Base-by-base conservation (phyloP, 148 eudicot genomes). In the Rhododendron kiyosumense region DNA sequence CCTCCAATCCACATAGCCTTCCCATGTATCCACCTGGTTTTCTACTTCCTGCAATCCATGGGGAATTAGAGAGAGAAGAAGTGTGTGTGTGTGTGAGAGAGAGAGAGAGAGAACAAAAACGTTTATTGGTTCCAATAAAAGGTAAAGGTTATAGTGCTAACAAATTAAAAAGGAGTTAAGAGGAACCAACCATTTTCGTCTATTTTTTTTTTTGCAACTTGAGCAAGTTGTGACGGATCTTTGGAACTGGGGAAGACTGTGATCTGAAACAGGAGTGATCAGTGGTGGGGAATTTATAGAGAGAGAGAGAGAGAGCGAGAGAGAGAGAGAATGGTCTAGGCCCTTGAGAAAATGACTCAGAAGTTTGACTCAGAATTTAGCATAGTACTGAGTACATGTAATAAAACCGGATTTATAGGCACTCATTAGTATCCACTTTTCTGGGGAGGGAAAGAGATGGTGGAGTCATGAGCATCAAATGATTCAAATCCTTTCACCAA, bases 1-100 rank as follows among this genome's bases (percentile, higher is more conserved):
- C 67, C 83, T 88, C 90, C 92, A 91, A 83, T 92, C 90, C 12
- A 87, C 92, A 87, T 91, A 92, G 24, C 91, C 92, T 61, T 92
- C 86, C 92, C 92, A 92, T 51, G 81, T 87, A 76, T 76, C 80
- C 28, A 79, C 84, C 26, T 82, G 74, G 3, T 86, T 75, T 77
- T 89, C 89, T 32, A 84, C 86, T 87, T 90, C 93, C 90, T 91
- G 87, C 88, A 79, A 26, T 45, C 52, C 54, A 46, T 79, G 81
- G 2, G 4, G 34, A 22, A 12, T 32, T 28, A 65, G 79, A 52
- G 83, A 80, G 59, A 80, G 30, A 81, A 52, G 30, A 36, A 61
- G 24, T 75, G 4, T 36, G 22, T 34, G 79, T 17, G 79, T 75
- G 10, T 75, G 43, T 20, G 11, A 34, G 48, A 8, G 80, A 41